Conservation (phyloP, 768 basidiomycete species). For the Naganishia randhawae region DNA sequence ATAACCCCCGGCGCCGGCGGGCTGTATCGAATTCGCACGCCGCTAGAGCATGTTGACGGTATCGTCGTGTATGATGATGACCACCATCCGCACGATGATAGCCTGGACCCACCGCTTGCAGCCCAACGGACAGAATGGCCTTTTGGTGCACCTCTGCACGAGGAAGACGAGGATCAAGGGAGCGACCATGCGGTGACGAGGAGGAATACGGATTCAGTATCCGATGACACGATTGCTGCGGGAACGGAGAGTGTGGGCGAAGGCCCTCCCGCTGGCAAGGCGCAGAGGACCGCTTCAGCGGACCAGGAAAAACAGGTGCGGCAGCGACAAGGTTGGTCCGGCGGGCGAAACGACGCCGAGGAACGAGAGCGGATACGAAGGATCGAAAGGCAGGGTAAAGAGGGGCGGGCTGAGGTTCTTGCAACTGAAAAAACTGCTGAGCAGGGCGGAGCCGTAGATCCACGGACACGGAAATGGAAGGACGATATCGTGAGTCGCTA, state of each 20-base stretch:
- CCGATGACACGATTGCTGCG: neutral
- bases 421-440: neutral
- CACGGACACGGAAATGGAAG: conserved; percentile 29
- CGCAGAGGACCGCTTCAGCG: neutral
- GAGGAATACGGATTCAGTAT: neutral
- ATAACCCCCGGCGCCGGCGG: neutral
- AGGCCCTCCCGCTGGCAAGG: neutral
- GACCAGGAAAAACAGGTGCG: conserved; percentile 1
- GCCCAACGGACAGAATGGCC: conserved; percentile 1
- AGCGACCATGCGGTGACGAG: neutral
- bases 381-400: neutral
- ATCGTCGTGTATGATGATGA: conserved; percentile 21
- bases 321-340: conserved; percentile 4
- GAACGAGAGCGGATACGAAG: conserved; percentile 3
- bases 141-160: conserved; percentile 5
- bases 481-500: conserved; percentile 31
- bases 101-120: neutral
- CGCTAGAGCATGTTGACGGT: conserved; percentile 24
- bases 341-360: conserved; percentile 4
- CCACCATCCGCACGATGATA: conserved; percentile 24
- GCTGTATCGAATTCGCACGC: conserved; percentile 22
- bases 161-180: conserved; percentile 13
- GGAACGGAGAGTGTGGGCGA: neutral
- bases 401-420: neutral
- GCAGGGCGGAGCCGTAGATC: neutral